Base-by-base conservation (phyloP, 140 eudicot species). In the Cichorium intybus region DNA sequence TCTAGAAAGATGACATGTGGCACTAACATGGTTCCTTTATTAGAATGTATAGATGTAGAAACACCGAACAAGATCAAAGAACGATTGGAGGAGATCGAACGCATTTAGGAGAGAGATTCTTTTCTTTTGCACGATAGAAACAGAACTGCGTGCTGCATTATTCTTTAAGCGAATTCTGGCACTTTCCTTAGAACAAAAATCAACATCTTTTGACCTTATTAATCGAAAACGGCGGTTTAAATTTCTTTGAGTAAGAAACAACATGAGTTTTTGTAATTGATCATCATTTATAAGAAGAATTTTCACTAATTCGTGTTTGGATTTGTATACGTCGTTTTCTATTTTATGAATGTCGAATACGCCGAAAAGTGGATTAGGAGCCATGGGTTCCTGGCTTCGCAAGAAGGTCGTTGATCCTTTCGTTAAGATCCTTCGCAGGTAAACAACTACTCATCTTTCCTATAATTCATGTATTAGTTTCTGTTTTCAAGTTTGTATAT, bases 321-420 rank as follows among this genome's bases (percentile, higher is more conserved):
- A 16, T 33, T 49, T 35, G 12, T 56, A 61, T 51, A 39, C 46
- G 16, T 41, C 31, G 17, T 39, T 15, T 20, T 34, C 18, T 11
- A 39, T 55, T 10, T 26, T 41, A 17, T 41, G 39, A 56, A 82
- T 78, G 77, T 61, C 60, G 67, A 68, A 37, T 53, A 28, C 62
- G 35, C 9, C 60, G 28, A 50, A 48, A 28, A 31, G 64, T 48
- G 85, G 75, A 70, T 12, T 54, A 53, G 70, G 70, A n/a, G 83
- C 68, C 35, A 53, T 74, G 56, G 76, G 50, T 73, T 60, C 72
- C 10, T 83, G 89, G 89, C 22, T 80, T 41, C 74, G 70, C 28
- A 76, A 56, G 43, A 76, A 74, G 77, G 29, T 83, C 50, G 65
- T 76, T 37, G 83, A 83, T 52, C 89, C 89, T 53, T 80, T 83